Evolutionary conservation across 768 basidiomycete genomes (phyloP).

Genomic region (Mycena latifolia): DNA sequence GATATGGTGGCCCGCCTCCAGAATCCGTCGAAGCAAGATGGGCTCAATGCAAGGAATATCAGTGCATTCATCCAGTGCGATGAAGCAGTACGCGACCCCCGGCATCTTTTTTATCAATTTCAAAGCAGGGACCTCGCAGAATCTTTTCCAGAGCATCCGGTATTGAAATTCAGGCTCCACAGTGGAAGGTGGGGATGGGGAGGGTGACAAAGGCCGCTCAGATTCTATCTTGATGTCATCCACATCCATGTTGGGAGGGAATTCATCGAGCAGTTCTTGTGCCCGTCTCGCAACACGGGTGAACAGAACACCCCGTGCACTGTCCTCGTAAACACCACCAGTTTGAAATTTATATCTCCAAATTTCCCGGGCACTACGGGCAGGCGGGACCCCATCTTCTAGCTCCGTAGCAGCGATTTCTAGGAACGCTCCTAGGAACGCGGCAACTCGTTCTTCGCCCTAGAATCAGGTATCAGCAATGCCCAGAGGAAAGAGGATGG

Average conservation of each 20-base stretch:
- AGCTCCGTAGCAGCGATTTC: neutral
- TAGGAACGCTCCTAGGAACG: slow-evolving; percentile 1
- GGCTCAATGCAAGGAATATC: neutral
- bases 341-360: no score
- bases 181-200: neutral
- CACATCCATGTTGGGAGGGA: neutral
- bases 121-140: neutral
- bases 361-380: neutral
- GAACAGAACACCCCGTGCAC: neutral
- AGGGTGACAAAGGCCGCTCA: no score
- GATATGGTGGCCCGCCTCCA: neutral
- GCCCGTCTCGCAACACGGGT: neutral
- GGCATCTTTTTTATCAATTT: neutral
- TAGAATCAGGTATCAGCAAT: slow-evolving; percentile 2
- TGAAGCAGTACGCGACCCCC: neutral
- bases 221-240: neutral
- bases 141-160: neutral
- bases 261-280: neutral
- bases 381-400: neutral
- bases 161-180: neutral
- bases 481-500: neutral
- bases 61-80: slow-evolving; percentile 6
- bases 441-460: slow-evolving; percentile 1
- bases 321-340: no score
- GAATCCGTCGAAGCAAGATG: neutral